Evolutionary conservation across 2,329 filamentous ascomycete genomes (phyloP).

Genomic region (Xylariaceae sp.): DNA sequence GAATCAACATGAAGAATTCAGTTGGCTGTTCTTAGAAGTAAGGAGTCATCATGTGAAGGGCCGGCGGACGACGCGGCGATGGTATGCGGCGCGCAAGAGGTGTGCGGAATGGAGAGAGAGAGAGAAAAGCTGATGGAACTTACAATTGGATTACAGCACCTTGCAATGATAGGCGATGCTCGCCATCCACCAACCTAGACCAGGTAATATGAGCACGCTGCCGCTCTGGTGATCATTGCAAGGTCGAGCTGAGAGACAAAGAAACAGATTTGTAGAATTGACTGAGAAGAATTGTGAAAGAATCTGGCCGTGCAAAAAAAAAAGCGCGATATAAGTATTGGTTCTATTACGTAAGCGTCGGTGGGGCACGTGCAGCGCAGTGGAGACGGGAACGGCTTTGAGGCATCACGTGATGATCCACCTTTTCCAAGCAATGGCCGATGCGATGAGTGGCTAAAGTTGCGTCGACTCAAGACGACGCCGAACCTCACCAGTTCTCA

Average conservation of each 20-base stretch:
- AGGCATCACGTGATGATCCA: not conserved
- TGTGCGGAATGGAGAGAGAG: not conserved
- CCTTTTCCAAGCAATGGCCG: not conserved
- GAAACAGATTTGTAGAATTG: not conserved
- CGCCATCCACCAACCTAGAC: no score
- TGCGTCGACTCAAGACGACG: not conserved
- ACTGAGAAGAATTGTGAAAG: not conserved
- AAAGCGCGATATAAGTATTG: not conserved
- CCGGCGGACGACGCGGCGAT: not conserved
- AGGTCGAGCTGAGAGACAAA: not conserved
- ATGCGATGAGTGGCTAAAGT: not conserved
- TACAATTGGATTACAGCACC: conserved; percentile 13
- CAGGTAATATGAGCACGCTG: no score
- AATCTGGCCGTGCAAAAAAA: not conserved
- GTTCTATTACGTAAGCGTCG: not conserved
- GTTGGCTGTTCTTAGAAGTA: conserved; percentile 62
- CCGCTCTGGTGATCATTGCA: no score
- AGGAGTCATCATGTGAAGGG: conserved; percentile 46
- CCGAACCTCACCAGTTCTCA: not conserved
- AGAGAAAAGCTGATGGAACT: conserved; percentile 4
- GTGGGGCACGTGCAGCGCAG: not conserved
- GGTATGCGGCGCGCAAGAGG: not conserved
- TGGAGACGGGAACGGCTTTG: not conserved
- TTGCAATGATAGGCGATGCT: no score
- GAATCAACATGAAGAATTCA: conserved; percentile 55